Evolutionary conservation across 2,329 filamentous ascomycete species (phyloP).

Genomic region (Neofusicoccum parvum): DNA sequence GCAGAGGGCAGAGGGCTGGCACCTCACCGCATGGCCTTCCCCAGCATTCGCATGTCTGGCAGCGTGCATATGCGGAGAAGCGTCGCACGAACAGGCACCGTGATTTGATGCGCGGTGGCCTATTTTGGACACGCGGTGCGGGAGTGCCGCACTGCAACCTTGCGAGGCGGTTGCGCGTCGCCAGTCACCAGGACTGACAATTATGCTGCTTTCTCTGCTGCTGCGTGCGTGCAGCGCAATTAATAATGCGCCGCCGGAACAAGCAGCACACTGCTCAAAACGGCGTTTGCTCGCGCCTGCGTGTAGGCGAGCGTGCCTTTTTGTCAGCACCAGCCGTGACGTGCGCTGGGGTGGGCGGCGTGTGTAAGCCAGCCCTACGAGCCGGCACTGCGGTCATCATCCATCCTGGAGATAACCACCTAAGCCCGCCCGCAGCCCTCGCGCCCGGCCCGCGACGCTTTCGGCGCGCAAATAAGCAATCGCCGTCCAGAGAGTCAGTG

Average conservation of each 20-base stretch:
- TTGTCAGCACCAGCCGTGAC: constrained; percentile 11
- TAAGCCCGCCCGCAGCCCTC: constrained; percentile 9
- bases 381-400: constrained; percentile 15
- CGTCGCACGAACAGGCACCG: constrained; percentile 17
- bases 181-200: neutral
- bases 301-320: neutral
- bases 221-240: neutral
- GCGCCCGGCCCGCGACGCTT: neutral
- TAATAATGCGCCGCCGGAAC: constrained; percentile 1
- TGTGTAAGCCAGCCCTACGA: constrained; percentile 20
- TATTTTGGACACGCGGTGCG: constrained; percentile 2
- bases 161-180: neutral
- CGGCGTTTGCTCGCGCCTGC: constrained; percentile 1
- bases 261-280: neutral
- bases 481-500: neutral
- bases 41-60: neutral
- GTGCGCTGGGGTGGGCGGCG: neutral
- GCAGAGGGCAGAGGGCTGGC: constrained; percentile 4
- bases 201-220: neutral
- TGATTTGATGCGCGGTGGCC: constrained; percentile 7
- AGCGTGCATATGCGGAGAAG: constrained; percentile 8
- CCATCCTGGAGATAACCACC: constrained; percentile 4
- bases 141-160: neutral
- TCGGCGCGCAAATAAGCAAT: constrained; percentile 6
- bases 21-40: constrained; percentile 17